Evolutionary conservation across 148 eudicot genomes (phyloP).

Genomic region (Amaranthus cruentus): DNA sequence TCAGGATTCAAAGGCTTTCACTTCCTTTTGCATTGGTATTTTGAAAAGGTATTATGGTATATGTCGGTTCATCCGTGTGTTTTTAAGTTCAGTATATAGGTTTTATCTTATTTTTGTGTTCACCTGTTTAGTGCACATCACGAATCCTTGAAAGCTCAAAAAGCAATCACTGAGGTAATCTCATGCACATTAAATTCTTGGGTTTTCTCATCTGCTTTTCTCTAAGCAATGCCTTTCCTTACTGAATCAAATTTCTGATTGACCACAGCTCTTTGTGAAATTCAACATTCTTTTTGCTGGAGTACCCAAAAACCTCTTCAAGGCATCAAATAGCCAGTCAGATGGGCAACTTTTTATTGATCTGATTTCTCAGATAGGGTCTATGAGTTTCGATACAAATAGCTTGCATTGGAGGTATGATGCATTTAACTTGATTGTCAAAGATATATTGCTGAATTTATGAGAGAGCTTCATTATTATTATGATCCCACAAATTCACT

Average conservation of each 20-base stretch:
- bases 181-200: constrained; percentile 8
- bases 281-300: constrained; percentile 88
- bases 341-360: constrained; percentile 65
- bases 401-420: constrained; percentile 91
- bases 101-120: constrained; percentile 5
- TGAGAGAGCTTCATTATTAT: constrained; percentile 1
- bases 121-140: constrained; percentile 72
- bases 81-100: constrained; percentile 8
- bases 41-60: constrained; percentile 57
- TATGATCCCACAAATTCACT: constrained; percentile 5
- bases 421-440: neutral
- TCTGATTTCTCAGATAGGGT: constrained; percentile 81
- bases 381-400: constrained; percentile 71
- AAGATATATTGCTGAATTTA: neutral
- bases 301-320: constrained; percentile 64
- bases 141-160: constrained; percentile 91
- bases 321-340: constrained; percentile 40
- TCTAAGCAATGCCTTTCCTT: neutral
- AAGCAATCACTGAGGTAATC: constrained; percentile 91
- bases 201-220: neutral
- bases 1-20: constrained; percentile 76
- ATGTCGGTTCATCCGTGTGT: neutral
- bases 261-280: constrained; percentile 83
- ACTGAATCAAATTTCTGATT: constrained; percentile 20
- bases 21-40: constrained; percentile 72